Conservation (phyloP, 1,284 basidiomycete genomes). For the Melampsora abietis-canadensis region DNA sequence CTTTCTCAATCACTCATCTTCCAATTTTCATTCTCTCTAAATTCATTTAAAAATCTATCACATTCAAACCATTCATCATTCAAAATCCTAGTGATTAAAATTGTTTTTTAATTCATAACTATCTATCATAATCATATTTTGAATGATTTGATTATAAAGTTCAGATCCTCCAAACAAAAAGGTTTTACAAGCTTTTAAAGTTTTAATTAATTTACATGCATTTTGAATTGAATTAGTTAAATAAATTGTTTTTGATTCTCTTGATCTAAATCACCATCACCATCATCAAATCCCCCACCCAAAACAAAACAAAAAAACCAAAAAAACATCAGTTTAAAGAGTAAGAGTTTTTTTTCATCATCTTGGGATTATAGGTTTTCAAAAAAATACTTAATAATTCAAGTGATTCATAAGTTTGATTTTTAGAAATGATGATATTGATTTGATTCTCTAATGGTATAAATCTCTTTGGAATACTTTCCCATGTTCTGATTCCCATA, state of each 20-base stretch:
- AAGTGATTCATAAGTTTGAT: not conserved
- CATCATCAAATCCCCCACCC: not conserved
- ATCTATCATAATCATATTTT: conserved; percentile 27
- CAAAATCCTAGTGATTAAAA: conserved; percentile 80
- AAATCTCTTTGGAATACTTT: conserved; percentile 86
- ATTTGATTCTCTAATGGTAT: conserved; percentile 72
- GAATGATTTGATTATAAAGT: conserved; percentile 70
- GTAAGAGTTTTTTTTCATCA: too few relatives aligned
- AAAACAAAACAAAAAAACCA: not conserved
- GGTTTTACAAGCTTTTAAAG: conserved; percentile 48
- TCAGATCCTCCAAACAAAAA: conserved; percentile 91
- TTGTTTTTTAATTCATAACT: conserved; percentile 60
- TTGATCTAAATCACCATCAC: not conserved
- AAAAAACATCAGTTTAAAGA: too few relatives aligned
- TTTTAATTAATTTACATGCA: conserved; percentile 29
- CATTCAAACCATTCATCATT: too few relatives aligned
- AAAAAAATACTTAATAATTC: not conserved
- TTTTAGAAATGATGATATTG: conserved; percentile 66
- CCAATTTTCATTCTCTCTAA: too few relatives aligned
- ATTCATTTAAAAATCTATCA: too few relatives aligned
- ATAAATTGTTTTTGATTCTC: not conserved
- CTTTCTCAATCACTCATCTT: too few relatives aligned
- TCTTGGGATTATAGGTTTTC: too few relatives aligned
- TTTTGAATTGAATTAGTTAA: conserved; percentile 6
- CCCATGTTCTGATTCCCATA: conserved; percentile 98